Evolutionary conservation across 805 yeast species (phyloP), one percentile per base, ranked within the genome.

Genomic region (Lipomyces sp.): DNA sequence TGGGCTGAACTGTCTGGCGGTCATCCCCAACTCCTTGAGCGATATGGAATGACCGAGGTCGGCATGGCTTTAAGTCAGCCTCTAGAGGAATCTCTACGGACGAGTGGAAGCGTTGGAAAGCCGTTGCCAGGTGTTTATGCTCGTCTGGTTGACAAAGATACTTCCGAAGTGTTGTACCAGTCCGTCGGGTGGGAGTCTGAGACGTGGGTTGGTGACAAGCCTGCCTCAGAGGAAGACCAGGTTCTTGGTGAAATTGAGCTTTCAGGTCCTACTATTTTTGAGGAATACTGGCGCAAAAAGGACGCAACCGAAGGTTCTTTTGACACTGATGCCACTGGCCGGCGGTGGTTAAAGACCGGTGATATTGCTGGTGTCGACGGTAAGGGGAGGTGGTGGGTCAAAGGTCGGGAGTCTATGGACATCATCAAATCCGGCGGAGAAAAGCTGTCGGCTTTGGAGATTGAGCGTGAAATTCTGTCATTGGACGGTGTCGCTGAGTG

Each of bases 301-400:
- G 75, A 74, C 43, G 81, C 78, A 40, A 77, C 81, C 2, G 64
- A 49, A 5, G 72, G 72, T 56, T 68, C 74, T 1, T 68, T 80
- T 47, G 73, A 69, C 42, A 65, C 71, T 16, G 77, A 74, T 23
- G 46, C 29, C 8, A 39, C 31, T 21, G 63, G 64, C 16, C 29
- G 36, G 5, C 58, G 70, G 8, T 80, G 83, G 81, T 79, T 79
- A 64, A 64, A 68, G 38, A 78, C 84, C 3, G 84, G 84, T 26
- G 84, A 80, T 60, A 73, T 80, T 60, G 83, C 79, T 11, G 63
- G 67, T 14, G 66, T 79, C 36, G 73, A 72, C 29, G 54, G 55
- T 1, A 61, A 64, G 1, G 82, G 84, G 2, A 68, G 76, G 46
- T 63, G 80, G 38, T 69, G 65, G 56, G 79, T 81, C 49, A 72